Base-by-base conservation (phyloP, 768 basidiomycete genomes). In the Paxillus involutus region DNA sequence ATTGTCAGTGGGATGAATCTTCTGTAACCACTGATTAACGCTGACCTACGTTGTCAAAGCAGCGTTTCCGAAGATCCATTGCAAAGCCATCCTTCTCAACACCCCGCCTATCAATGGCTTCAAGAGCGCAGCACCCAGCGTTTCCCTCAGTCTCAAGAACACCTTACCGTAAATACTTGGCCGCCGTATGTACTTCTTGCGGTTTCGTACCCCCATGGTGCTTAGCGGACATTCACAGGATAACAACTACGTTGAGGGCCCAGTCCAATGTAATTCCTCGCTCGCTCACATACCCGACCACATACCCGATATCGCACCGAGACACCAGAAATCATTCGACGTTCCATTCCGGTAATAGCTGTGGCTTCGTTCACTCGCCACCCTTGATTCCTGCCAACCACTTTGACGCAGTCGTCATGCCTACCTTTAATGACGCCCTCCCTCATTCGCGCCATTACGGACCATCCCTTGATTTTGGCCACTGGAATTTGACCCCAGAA, bases 1-100 rank as follows among this genome's bases (percentile, higher is more conserved):
- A 24, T 33, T 16, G 64, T 65, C 21, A 58, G 64, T 65, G 24
- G 36, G 29, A 41, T 42, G 35, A 43, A 41, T 21, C 6, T 32
- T 44, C 41, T n/a, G 37, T 16, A 29, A 29, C 1, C 9, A 8
- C 12, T 48, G 36, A 52, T 53, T 13, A 36, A 24, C 6, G 24
- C 52, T 65, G 39, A 65, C 56, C 16, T 17, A 13, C 14, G 16
- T 49, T 44, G 24, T 48, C 32, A 26, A 51, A 46, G n/a, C 44
- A 63, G 61, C 16, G 29, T 10, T 6, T 39, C 13, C 37, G 37
- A 39, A 7, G 37, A 39, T 39, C 37, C 37, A 12, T n/a, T 6
- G 12, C 36, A 37, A 14, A 39, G 4, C 12, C 1, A 14, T 39
- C 37, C 2, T 14, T n/a, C 16, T 6, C 37, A 39, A 39, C 37